Base-by-base conservation (phyloP, 2,329 filamentous ascomycete species). In the Xylariaceae sp. region DNA sequence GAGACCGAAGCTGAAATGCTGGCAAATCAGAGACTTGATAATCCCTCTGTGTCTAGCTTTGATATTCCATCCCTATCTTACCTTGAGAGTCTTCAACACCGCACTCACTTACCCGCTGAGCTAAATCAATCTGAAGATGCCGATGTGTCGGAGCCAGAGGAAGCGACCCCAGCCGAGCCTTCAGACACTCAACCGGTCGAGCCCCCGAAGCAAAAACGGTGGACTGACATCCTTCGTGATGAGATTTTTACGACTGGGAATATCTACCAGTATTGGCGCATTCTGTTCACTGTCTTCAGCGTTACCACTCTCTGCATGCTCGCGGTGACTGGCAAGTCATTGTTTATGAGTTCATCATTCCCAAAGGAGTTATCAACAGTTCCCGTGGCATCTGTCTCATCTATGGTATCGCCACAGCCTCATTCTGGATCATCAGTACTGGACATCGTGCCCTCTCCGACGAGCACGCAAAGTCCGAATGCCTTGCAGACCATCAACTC, bases 391-490 rank as follows among this genome's bases (percentile, higher is more conserved):
- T 60, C 59, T 2, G 57, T 64, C 27, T 12, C 27, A 12, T 56
- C 57, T 17, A 55, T 57, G 29, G 49, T 49, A 17, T 45, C 55
- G 5, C 56, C 58, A 6, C 42, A 55, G 3, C 49, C 57, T 35
- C 43, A 55, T 5, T 42, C 52, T 19, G 40, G 59, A 19, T 58
- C 25, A 48, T 57, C 7, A 34, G 58, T 5, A 58, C 60, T 10
- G 52, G n/a, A n/a, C n/a, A n/a, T 58, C n/a, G 23, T 54, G 5
- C 23, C 50, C 17, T 52, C 58, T 1, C 45, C 59, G 20, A 63
- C 62, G 2, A 60, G 49, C 22, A 64, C 62, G 5, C 57, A 63
- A 22, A 64, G 59, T 6, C 54, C 64, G 20, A 64, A 61, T 38
- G 55, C 63, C 11, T 50, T 65, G 33, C 60, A 63, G 39, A 60